Percentiles rank a stretch among this genome's conserved stretches.
Conservation (phyloP, 1,139 yeast genomes). For the Hansenula lynferdii region DNA sequence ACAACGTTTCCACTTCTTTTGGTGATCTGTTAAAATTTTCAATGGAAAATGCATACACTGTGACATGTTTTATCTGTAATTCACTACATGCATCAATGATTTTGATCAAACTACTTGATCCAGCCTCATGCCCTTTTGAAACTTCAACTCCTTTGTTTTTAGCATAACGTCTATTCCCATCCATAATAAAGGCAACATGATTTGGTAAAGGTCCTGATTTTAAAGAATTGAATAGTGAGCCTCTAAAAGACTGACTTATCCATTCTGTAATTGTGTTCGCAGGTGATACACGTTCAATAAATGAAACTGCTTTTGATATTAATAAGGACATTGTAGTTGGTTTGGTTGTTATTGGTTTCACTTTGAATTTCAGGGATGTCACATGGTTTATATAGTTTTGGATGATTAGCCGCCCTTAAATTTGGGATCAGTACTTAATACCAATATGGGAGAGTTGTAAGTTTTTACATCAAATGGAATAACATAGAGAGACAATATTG, state of each 20-base stretch:
- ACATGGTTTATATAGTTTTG: no score
- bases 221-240: slow-evolving; percentile 32
- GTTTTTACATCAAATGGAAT: neutral
- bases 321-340: neutral
- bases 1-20: slow-evolving; percentile 75
- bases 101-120: slow-evolving; percentile 64
- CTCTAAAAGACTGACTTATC: slow-evolving; percentile 1
- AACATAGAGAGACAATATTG: no score
- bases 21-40: slow-evolving; percentile 86
- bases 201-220: slow-evolving; percentile 76
- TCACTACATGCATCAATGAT: slow-evolving; percentile 31
- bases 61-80: slow-evolving; percentile 72
- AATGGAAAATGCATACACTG: slow-evolving; percentile 92
- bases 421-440: neutral
- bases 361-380: no score
- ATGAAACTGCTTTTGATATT: no score
- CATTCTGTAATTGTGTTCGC: slow-evolving; percentile 1
- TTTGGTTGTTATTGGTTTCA: no score
- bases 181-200: slow-evolving; percentile 95
- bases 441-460: neutral
- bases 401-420: neutral
- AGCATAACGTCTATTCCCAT: slow-evolving; percentile 92
- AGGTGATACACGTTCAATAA: no score
- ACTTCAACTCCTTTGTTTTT: slow-evolving; percentile 59
- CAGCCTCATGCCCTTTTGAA: slow-evolving; percentile 85